phyloP scores from a whole-genome alignment of 1,284 basidiomycete species.

The Malassezia nana region DNA sequence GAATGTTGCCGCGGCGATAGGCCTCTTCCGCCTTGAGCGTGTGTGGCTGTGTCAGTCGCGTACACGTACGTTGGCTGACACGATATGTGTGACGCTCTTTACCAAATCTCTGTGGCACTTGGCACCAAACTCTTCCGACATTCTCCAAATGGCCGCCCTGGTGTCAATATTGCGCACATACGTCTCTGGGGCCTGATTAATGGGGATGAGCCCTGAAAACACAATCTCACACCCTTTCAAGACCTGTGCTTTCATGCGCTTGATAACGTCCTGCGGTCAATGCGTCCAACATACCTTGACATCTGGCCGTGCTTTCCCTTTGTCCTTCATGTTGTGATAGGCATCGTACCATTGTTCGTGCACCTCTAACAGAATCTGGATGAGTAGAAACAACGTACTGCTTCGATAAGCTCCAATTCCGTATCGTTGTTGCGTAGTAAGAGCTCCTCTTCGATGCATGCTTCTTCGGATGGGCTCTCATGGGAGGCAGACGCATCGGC shows the following conservation, averaged over 20 bases:
- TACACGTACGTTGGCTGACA: slow-evolving; percentile 61
- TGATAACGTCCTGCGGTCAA: slow-evolving; percentile 63
- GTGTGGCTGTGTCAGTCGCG: slow-evolving; percentile 49
- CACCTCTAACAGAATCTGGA: slow-evolving; percentile 64
- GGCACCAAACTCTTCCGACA: slow-evolving; percentile 80
- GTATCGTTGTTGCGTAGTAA: slow-evolving; percentile 55
- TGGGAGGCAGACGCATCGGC: no score
- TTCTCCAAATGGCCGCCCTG: slow-evolving; percentile 73
- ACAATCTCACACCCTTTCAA: slow-evolving; percentile 68
- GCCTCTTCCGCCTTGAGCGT: slow-evolving; percentile 83
- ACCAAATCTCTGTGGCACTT: slow-evolving; percentile 62
- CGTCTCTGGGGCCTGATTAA: slow-evolving; percentile 64
- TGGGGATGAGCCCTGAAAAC: slow-evolving; percentile 86
- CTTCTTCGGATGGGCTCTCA: no score
- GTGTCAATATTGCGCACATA: slow-evolving; percentile 26
- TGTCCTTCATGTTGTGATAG: slow-evolving; percentile 19
- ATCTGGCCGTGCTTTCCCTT: slow-evolving; percentile 1
- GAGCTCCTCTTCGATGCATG: slow-evolving; percentile 2
- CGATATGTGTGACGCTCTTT: slow-evolving; percentile 71
- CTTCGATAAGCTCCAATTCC: slow-evolving; percentile 68
- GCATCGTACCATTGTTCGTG: slow-evolving; percentile 62
- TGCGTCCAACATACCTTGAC: background rate
- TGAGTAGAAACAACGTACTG: slow-evolving; percentile 52
- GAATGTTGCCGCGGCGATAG: slow-evolving; percentile 55
- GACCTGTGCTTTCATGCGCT: slow-evolving; percentile 64